Conservation (phyloP, 306 rosid genomes). For the Cicer yamashitae region DNA sequence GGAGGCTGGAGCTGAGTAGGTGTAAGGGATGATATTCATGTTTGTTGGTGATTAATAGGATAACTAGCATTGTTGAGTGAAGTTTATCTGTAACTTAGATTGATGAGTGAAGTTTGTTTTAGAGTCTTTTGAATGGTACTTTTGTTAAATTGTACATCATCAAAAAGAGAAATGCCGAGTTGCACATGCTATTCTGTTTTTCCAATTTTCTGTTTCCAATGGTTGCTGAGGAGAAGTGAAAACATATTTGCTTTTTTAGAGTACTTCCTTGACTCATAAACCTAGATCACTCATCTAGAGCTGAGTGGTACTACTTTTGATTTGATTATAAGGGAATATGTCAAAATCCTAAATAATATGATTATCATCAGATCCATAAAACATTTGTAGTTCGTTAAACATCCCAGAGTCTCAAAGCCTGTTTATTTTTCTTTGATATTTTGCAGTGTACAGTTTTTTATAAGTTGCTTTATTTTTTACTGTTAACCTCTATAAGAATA, state of each 20-base stretch:
- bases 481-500: neutral
- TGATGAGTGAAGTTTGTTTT: neutral
- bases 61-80: neutral
- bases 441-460: conserved; percentile 3
- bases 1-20: neutral
- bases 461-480: neutral
- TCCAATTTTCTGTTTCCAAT: conserved; percentile 4
- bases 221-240: neutral
- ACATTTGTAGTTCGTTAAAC: neutral
- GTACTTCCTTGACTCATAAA: neutral
- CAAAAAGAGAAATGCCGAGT: conserved; percentile 17
- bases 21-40: neutral
- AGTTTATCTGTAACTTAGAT: neutral
- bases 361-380: conserved; percentile 10
- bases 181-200: conserved; percentile 10
- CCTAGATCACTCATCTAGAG: neutral
- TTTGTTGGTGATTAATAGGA: conserved; percentile 9
- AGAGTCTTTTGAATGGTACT: neutral
- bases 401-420: neutral
- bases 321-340: neutral
- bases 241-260: neutral
- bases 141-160: neutral
- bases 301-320: neutral
- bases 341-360: neutral
- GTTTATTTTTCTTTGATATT: neutral